Evolutionary conservation across 306 rosid genomes (phyloP), one percentile per base, ranked within the genome.

Genomic region (Vicia sativa): DNA sequence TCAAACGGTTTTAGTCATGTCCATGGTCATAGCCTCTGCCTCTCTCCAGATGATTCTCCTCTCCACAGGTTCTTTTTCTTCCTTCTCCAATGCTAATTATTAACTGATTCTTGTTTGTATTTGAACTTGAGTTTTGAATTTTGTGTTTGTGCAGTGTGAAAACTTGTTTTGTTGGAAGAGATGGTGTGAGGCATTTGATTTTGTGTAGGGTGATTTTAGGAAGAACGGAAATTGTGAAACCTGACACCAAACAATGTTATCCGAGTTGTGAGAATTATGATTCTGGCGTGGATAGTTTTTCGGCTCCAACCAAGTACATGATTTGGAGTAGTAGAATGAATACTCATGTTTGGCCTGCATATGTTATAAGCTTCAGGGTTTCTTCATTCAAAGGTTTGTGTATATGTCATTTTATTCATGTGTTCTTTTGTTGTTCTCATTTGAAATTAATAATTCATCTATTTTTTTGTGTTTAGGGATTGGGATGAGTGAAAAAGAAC

Each of bases 131-230:
- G 8, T 29, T 58, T 58, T 8, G 26, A 59, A 59, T 1, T 59
- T 59, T n/a, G 23, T 8, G 57, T 14, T 60, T 53, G 8, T 79
- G 44, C 63, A 93, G 97, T n/a, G 68, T 85, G 65, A 80, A 70
- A 72, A 72, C 54, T 4, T 79, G 81, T 46, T 64, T 9, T 29
- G 87, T 35, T 66, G 95, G 87, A 43, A 58, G 66, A 54, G 87
- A 83, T 56, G 96, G 93, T 38, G 23, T 88, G 16, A 72, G 95
- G 57, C 96, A 93, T 76, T 61, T 85, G 61, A 5, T 93, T 39
- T 80, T 93, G 19, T 88, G 97, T 65, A 93, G 96, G 42, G 95
- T 88, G 7, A 84, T 88, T 79, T 15, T 93, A 60, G 99, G 99
- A 29, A 90, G 81, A 66, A 11, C 73, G 3, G 99, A 88, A 67